Conservation (phyloP, 495 filamentous ascomycete species). For the Aspergillus homomorphus region DNA sequence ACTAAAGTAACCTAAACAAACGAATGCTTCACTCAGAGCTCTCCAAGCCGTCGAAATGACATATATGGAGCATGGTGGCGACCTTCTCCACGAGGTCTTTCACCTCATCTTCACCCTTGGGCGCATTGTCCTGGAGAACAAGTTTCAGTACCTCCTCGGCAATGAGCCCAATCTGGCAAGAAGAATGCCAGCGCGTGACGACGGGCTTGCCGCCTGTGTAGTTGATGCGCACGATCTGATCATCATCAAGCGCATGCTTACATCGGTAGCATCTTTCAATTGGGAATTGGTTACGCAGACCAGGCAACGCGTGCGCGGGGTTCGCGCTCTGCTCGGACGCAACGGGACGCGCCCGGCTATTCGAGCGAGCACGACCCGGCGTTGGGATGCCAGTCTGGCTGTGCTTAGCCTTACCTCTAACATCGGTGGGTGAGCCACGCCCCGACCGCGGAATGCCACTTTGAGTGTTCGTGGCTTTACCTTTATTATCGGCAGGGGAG, state of each 20-base stretch:
- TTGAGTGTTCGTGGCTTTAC: too few species aligned
- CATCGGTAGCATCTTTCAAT: neutral
- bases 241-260: neutral
- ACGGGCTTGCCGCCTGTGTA: neutral
- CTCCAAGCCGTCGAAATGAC: neutral
- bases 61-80: neutral
- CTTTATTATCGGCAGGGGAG: too few species aligned
- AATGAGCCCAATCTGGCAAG: neutral
- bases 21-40: neutral
- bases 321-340: too few species aligned
- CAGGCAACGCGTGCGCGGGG: neutral
- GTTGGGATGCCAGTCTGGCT: neutral
- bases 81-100: too few species aligned
- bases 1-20: too few species aligned
- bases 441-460: too few species aligned
- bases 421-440: too few species aligned
- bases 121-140: neutral
- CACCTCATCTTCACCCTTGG: neutral
- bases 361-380: neutral
- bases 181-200: neutral
- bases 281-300: neutral
- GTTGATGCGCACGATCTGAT: neutral
- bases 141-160: neutral
- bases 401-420: too few species aligned
- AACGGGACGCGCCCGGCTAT: too few species aligned